Base-by-base conservation (phyloP, 805 yeast genomes). In the Spathaspora arborariae region DNA sequence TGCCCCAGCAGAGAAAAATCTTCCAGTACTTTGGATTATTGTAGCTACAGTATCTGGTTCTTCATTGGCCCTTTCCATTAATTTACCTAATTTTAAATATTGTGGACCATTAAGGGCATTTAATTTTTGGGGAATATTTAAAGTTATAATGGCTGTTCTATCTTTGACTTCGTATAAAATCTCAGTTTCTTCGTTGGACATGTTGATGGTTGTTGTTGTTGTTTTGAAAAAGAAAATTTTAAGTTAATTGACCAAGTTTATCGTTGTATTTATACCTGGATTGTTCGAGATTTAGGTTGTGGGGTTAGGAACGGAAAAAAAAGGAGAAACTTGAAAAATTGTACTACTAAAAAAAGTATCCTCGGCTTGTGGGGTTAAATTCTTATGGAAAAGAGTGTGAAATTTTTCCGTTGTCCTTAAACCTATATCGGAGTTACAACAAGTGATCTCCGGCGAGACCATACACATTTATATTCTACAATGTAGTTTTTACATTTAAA, bases 1-100 rank as follows among this genome's bases (percentile, higher is more conserved):
- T 18, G 96, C 97, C 20, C 97, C 97, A 5, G 96, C 85, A 20
- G 89, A 81, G 63, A 88, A 89, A 61, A 78, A 85, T 47, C 84
- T 72, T 0, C 96, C 96, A 0, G 85, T 72, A 27, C 89, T 75
- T 57, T 80, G 82, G 42, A 89, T 64, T 42, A 86, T 67, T 1
- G 96, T 89, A 20, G 80, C 75, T 6, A 76, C 57, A 0, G 92
- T 82, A 18, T 72, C 69, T 20, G 80, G 79, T 47, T 86, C 83
- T 4, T 67, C 60, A 48, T 86, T 83, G 0, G 96, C 90, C 49
- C 72, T 59, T 52, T 80, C 80, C 10, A 89, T 65, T 10, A 76
- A 67, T 47, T 77, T 72, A 1, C 84, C 88, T 43, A 88, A 63
- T 45, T 75, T 64, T 33, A 80, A 67, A 61, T 84, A 87, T 53